Conservation (phyloP, 768 basidiomycete genomes). For the Rickenella mellea region DNA sequence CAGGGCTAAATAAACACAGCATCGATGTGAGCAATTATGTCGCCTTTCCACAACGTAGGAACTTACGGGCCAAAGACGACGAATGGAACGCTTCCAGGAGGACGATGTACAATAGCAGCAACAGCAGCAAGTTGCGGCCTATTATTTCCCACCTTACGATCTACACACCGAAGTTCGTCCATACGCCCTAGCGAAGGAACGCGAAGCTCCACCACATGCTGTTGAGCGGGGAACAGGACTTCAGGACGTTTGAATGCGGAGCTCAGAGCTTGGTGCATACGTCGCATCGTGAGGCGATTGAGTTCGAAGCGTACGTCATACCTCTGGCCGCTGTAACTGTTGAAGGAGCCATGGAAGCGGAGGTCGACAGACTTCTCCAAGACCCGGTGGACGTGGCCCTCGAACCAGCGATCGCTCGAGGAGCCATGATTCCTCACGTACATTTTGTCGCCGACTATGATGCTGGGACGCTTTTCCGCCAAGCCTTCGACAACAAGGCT, state of each 20-base stretch:
- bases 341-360: constrained; percentile 35
- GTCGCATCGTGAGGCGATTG: constrained; percentile 42
- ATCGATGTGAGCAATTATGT: too few relatives aligned
- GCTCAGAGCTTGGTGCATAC: constrained; percentile 52
- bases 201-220: constrained; percentile 16
- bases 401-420: constrained; percentile 38
- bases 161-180: constrained; percentile 19
- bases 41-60: too few relatives aligned
- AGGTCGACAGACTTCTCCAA: constrained; percentile 41
- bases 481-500: constrained; percentile 40
- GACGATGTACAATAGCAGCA: constrained; percentile 30
- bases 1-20: constrained; percentile 32
- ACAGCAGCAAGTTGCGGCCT: constrained; percentile 40
- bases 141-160: constrained; percentile 37
- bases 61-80: constrained; percentile 56
- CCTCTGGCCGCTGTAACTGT: constrained; percentile 21
- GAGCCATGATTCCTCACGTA: constrained; percentile 32
- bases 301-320: constrained; percentile 46
- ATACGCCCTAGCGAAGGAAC: constrained; percentile 8
- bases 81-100: constrained; percentile 43
- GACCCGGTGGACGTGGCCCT: constrained; percentile 49
- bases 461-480: constrained; percentile 48
- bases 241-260: constrained; percentile 33
- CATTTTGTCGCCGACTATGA: constrained; percentile 38
- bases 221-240: constrained; percentile 37